Evolutionary conservation across 768 basidiomycete genomes (phyloP).

Genomic region (Agaricus sinodeliciosus): DNA sequence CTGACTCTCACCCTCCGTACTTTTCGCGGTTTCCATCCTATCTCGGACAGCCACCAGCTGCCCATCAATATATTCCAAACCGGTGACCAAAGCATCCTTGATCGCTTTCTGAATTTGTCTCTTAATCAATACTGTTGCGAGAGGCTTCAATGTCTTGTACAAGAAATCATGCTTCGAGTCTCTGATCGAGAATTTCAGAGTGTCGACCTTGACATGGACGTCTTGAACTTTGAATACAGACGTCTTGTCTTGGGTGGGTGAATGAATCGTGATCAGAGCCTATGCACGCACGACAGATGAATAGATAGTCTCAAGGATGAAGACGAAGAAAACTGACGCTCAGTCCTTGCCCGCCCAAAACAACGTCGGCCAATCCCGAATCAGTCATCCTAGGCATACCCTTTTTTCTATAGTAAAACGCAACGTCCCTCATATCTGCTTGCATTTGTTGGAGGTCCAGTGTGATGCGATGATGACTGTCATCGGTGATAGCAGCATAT

Average conservation of each 20-base stretch:
- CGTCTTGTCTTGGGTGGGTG: constrained; percentile 51
- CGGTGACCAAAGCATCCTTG: constrained; percentile 66
- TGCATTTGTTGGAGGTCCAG: constrained; percentile 82
- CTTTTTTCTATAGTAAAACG: constrained; percentile 88
- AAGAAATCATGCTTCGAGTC: constrained; percentile 87
- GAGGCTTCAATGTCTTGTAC: constrained; percentile 78
- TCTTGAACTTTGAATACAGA: constrained; percentile 70
- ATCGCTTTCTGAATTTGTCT: constrained; percentile 51
- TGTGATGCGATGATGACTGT: constrained; percentile 64
- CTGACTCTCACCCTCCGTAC: constrained; percentile 25
- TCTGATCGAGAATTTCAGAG: constrained; percentile 84
- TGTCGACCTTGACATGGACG: constrained; percentile 76
- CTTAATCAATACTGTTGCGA: constrained; percentile 82
- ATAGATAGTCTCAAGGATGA: background rate
- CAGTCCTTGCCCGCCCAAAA: constrained; percentile 81
- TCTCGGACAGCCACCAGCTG: constrained; percentile 88
- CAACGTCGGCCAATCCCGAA: constrained; percentile 78
- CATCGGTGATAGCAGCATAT: constrained; percentile 52
- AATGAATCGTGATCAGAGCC: constrained; percentile 56
- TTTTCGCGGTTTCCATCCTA: constrained; percentile 56
- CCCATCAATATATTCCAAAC: constrained; percentile 82
- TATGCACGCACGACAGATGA: constrained; percentile 15
- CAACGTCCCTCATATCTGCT: constrained; percentile 89
- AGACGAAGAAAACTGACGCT: constrained; percentile 32
- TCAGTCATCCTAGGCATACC: constrained; percentile 78